A percentile compares a stretch with the other conserved stretches of the same genome.
Evolutionary conservation across 108 stramenopile species (phyloP).

Genomic region (Fragilariopsis cylindrus): DNA sequence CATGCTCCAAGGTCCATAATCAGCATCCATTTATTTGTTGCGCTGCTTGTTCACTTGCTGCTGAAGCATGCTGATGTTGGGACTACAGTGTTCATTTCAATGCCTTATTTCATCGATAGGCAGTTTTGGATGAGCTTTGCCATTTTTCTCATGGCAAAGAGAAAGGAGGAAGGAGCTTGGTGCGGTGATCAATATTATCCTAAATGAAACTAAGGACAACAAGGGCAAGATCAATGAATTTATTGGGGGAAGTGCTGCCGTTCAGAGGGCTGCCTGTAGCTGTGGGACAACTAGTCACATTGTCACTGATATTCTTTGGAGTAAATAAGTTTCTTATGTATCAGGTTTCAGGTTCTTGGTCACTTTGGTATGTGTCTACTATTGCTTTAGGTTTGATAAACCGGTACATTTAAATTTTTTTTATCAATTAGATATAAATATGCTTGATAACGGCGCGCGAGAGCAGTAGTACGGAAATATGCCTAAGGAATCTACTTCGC

Average conservation of each 20-base stretch:
- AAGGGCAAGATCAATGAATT: neutral
- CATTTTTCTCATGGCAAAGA: neutral
- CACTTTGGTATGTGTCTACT: too few relatives aligned
- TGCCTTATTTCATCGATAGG: neutral
- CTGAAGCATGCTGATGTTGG: neutral
- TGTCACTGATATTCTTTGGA: too few relatives aligned
- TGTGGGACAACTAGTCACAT: too few relatives aligned
- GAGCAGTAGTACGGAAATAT: too few relatives aligned
- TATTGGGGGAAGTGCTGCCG: neutral
- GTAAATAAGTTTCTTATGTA: too few relatives aligned
- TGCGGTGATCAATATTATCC: neutral
- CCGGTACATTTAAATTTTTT: neutral
- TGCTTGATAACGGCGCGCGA: too few relatives aligned
- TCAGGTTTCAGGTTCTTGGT: too few relatives aligned
- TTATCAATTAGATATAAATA: too few relatives aligned
- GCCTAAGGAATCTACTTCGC: too few relatives aligned
- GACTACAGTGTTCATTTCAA: neutral
- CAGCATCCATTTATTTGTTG: conserved; percentile 13
- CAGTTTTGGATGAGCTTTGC: conserved; percentile 10
- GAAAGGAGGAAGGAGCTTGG: neutral
- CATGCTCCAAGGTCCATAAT: neutral
- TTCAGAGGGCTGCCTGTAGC: too few relatives aligned
- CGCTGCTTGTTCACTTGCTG: conserved; percentile 8
- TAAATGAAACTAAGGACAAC: conserved; percentile 5
- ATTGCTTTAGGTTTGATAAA: too few relatives aligned